Base-by-base conservation (phyloP, 2,329 filamentous ascomycete genomes). In the Diaporthe eres region DNA sequence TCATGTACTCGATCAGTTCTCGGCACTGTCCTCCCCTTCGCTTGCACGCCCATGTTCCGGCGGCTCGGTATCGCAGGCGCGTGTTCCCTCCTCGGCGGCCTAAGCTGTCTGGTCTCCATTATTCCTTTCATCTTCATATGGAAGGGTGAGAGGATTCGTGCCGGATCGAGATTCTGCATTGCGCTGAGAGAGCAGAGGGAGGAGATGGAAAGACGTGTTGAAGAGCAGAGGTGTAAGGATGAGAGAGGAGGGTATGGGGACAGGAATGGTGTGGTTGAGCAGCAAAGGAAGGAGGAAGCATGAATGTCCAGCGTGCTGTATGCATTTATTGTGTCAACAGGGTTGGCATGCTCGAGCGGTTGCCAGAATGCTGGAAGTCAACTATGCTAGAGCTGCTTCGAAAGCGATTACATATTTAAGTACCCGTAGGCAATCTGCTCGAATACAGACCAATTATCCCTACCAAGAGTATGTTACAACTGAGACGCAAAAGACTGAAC, bases 121-220 rank as follows among this genome's bases (percentile, higher is more conserved):
- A 86, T 90, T 7, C 89, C 89, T 0, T 90, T 88, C 77, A 71
- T 89, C 34, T 90, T 90, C 74, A 85, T 90, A 65, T 89, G 88
- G 87, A 88, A 90, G 78, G 89, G 88, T 2, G 85, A 88, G 57
- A 81, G 79, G 51, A 90, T 94, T 58, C 86, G 92, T 34, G 87
- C 85, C 34, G 87, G 87, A 15, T 91, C 89, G 71, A 88, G 85
- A 76, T 94, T 94, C 79, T 94, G 92, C 79, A 89, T 90, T 79
- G 90, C 90, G 63, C 81, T 94, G 73, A 85, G 85, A 72, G 83
- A 89, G 81, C 83, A 85, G 75, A 91, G 88, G 79, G 85, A 85
- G 39, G 86, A 88, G 78, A 82, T 88, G 83, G 81, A 84, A 72
- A 81, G 82, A 17, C 84, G 81, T 74, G 82, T 84, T 12, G 84